phyloP scores from a whole-genome alignment of 164 flowering plant genomes.

The Chimonanthus praecox region DNA sequence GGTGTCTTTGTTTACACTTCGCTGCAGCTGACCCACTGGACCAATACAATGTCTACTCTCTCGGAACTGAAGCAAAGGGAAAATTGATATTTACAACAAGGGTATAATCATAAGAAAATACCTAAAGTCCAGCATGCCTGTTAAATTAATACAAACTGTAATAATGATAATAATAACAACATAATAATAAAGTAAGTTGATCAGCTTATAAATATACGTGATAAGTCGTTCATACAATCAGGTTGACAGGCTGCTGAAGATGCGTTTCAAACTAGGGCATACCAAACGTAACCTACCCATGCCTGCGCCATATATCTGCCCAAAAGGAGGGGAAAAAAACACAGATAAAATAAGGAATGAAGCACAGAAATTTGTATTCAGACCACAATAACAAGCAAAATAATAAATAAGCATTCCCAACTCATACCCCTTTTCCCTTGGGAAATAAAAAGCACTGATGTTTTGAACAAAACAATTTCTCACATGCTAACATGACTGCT shows the following conservation, averaged over 20 bases:
- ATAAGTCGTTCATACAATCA: slow-evolving; percentile 1
- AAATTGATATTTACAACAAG: slow-evolving; percentile 3
- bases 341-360: background rate
- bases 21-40: background rate
- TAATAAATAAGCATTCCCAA: background rate
- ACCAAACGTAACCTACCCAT: slow-evolving; percentile 58
- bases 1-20: background rate
- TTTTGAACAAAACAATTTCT: too few relatives aligned
- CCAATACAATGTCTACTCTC: background rate
- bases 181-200: background rate
- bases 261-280: slow-evolving; percentile 84
- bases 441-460: too few relatives aligned
- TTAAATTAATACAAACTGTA: background rate
- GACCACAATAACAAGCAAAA: background rate
- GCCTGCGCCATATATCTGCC: slow-evolving; percentile 49
- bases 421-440: background rate
- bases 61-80: background rate
- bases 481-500: too few relatives aligned
- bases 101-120: background rate
- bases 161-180: background rate
- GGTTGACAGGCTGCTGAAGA: slow-evolving; percentile 61
- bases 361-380: background rate
- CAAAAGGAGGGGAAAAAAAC: background rate
- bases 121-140: background rate
- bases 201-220: background rate